Evolutionary conservation across 2,329 filamentous ascomycete genomes (phyloP).

Genomic region (Fusarium multiceps): DNA sequence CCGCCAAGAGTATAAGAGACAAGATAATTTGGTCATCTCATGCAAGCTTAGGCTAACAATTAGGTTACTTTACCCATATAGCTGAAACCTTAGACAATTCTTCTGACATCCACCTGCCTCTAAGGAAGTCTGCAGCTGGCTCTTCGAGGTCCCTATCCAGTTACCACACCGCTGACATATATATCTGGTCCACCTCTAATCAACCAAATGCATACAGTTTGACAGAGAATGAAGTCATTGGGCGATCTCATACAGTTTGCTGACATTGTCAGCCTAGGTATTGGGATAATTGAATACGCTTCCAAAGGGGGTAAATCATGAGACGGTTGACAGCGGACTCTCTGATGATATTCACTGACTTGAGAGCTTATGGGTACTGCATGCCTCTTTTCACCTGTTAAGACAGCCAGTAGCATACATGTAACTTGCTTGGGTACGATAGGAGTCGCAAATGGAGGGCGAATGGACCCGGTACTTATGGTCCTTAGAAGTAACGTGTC

Average conservation of each 20-base stretch:
- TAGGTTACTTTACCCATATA: no score
- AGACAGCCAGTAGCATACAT: neutral
- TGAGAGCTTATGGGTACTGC: neutral
- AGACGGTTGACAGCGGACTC: neutral
- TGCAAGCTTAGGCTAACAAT: no score
- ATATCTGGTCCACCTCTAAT: no score
- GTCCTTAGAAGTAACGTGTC: neutral
- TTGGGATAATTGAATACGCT: neutral
- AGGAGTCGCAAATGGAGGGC: neutral
- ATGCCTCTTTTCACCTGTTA: neutral
- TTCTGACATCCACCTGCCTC: no score
- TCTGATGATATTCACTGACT: neutral
- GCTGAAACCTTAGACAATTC: no score
- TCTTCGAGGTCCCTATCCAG: no score
- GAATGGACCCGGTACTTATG: neutral
- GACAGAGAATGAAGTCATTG: no score
- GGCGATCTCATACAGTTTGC: neutral
- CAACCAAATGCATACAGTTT: no score
- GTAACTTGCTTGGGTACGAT: neutral
- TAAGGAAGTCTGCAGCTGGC: no score
- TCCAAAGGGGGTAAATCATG: neutral
- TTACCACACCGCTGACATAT: no score
- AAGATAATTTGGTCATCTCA: no score
- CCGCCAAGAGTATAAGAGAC: no score
- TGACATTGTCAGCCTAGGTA: neutral